Conservation (phyloP, 2,329 filamentous ascomycete species). For the Fusarium pilosicola region DNA sequence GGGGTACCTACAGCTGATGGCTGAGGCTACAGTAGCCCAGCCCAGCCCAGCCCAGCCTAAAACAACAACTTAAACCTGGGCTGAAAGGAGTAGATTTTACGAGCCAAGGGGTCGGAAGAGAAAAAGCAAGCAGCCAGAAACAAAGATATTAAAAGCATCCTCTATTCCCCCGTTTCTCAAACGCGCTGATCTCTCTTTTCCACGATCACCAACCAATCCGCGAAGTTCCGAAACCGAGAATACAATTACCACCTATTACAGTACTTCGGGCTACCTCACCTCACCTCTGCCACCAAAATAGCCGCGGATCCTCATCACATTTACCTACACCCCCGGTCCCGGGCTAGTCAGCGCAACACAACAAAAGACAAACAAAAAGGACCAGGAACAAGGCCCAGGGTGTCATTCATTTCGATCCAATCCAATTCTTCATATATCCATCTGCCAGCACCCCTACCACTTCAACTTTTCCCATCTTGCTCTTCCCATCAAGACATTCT, state of each 20-base stretch:
- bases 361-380: constrained; percentile 5
- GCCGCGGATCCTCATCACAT: constrained; percentile 39
- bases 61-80: background rate
- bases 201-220: constrained; percentile 33
- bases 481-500: background rate
- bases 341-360: background rate
- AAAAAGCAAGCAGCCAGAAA: constrained; percentile 18
- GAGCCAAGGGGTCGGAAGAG: background rate
- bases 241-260: constrained; percentile 4
- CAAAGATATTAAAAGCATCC: constrained; percentile 16
- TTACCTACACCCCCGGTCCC: constrained; percentile 12
- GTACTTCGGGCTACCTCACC: background rate
- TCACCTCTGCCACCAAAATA: constrained; percentile 32
- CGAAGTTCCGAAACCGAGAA: constrained; percentile 28
- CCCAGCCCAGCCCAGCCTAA: background rate
- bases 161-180: background rate
- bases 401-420: constrained; percentile 20
- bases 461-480: constrained; percentile 2
- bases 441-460: constrained; percentile 24
- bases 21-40: background rate
- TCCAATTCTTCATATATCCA: constrained; percentile 24
- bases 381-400: constrained; percentile 16
- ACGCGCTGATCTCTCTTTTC: constrained; percentile 15
- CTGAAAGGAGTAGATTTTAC: background rate
- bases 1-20: background rate